phyloP scores from a whole-genome alignment of 176 grass and related monocot genomes.

The Cenchrus fungigraminus region DNA sequence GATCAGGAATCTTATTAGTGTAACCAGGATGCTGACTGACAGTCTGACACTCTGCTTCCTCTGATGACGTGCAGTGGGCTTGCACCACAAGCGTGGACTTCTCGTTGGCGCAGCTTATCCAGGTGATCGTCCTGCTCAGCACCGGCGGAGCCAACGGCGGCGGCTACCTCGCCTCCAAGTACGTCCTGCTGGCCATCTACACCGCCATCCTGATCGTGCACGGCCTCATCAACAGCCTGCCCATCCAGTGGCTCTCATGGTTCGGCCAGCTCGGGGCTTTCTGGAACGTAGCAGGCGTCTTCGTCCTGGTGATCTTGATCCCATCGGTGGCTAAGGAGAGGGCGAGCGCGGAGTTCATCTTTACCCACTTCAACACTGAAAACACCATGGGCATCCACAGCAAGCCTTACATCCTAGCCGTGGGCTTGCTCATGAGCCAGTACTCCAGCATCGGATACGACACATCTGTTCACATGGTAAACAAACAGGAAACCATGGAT shows the following conservation, averaged over 20 bases:
- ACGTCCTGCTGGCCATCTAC: constrained; percentile 60
- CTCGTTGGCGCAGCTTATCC: constrained; percentile 71
- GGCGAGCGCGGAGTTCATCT: constrained; percentile 57
- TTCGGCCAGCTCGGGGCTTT: constrained; percentile 61
- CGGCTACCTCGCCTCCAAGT: constrained; percentile 75
- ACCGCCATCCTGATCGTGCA: constrained; percentile 52
- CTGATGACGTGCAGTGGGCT: constrained; percentile 50
- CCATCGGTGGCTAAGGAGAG: constrained; percentile 62
- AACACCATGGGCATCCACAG: constrained; percentile 55
- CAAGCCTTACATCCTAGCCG: constrained; percentile 62
- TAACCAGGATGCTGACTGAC: no score
- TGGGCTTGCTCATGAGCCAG: constrained; percentile 68
- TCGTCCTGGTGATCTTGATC: constrained; percentile 54
- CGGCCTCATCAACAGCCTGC: constrained; percentile 72
- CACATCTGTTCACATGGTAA: constrained; percentile 70
- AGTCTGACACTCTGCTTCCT: no score
- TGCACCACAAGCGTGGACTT: constrained; percentile 69
- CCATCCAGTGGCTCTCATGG: constrained; percentile 55
- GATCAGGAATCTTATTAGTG: background rate
- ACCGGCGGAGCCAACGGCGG: constrained; percentile 72
- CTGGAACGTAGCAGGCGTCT: constrained; percentile 61
- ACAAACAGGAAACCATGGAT: background rate
- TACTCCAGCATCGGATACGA: constrained; percentile 70
- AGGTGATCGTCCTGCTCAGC: constrained; percentile 75
- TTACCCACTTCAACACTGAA: constrained; percentile 68